Conservation (phyloP, 805 yeast species). For the Starmerella bombicola region DNA sequence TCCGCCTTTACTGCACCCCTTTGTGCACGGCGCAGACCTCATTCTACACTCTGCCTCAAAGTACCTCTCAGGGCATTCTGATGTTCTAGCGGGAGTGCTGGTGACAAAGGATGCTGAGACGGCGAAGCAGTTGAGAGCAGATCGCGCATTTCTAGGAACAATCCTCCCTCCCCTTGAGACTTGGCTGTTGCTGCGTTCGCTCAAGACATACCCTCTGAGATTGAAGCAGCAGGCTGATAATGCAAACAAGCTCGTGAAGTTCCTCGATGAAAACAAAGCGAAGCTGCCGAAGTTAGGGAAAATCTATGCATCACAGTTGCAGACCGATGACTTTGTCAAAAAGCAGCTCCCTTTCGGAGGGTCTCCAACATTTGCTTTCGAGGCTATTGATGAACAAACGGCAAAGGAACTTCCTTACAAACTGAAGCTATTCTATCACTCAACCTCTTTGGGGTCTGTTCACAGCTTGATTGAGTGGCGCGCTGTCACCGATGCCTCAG, state of each 20-base stretch:
- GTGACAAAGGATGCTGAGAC: constrained; percentile 57
- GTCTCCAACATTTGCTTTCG: constrained; percentile 68
- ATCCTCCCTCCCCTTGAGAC: constrained; percentile 69
- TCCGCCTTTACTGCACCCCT: constrained; percentile 76
- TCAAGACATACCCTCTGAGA: constrained; percentile 69
- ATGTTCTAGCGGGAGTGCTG: constrained; percentile 71
- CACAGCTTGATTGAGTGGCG: constrained; percentile 90
- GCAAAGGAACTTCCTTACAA: constrained; percentile 35
- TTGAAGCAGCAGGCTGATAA: constrained; percentile 51
- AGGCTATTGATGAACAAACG: constrained; percentile 36
- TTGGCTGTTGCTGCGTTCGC: constrained; percentile 59
- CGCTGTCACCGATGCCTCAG: constrained; percentile 51
- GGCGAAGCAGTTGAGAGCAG: constrained; percentile 39
- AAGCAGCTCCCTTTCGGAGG: constrained; percentile 48
- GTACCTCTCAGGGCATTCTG: constrained; percentile 90
- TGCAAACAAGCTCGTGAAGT: constrained; percentile 50
- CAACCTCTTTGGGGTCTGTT: constrained; percentile 86
- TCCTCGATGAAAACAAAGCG: constrained; percentile 38
- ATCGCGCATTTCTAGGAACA: constrained; percentile 64
- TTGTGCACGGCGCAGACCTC: constrained; percentile 69
- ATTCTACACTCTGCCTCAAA: constrained; percentile 88
- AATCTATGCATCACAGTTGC: constrained; percentile 65
- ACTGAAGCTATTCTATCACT: constrained; percentile 53
- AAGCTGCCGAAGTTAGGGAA: constrained; percentile 39
- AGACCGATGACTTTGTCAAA: constrained; percentile 52